These are phyloP conservation scores for Acrocalymma vagum DNA, from an alignment of 2,329 filamentous ascomycete genomes.

Conservation along the genomic window DNA sequence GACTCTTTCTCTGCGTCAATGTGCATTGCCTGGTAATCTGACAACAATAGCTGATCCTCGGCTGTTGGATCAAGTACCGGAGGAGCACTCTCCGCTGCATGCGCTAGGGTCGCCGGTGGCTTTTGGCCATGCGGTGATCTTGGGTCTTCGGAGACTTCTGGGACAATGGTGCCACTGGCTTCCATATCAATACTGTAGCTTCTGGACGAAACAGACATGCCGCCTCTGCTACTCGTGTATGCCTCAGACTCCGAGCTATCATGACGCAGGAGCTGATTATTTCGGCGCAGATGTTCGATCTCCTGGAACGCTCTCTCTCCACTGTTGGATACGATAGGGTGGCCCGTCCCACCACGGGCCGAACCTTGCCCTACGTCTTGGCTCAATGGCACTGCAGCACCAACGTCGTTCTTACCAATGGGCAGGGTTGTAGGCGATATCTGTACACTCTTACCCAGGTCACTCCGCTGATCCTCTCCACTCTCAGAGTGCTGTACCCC, in stretches of 20 bases:
- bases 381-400: conserved; percentile 3
- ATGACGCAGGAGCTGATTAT: conserved; percentile 51
- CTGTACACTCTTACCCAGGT: conserved; percentile 29
- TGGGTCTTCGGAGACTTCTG: conserved; percentile 37
- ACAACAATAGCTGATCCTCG: conserved; percentile 41
- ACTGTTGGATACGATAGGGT: conserved; percentile 28
- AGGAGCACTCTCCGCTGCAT: conserved; percentile 33
- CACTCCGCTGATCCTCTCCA: conserved; percentile 10
- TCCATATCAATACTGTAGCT: conserved; percentile 47
- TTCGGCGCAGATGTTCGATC: conserved; percentile 48
- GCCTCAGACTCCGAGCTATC: conserved; percentile 51
- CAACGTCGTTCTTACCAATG: conserved; percentile 14
- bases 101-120: conserved; percentile 19
- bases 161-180: conserved; percentile 52
- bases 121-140: conserved; percentile 33
- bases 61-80: conserved; percentile 31
- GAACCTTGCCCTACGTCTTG: conserved; percentile 18
- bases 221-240: conserved; percentile 41
- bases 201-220: conserved; percentile 32
- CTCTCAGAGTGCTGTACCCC: conserved; percentile 9
- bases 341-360: conserved; percentile 20
- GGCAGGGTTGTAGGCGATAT: conserved; percentile 40
- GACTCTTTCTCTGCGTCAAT: conserved; percentile 42
- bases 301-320: conserved; percentile 44
- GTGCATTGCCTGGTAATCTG: conserved; percentile 46